phyloP scores from a whole-genome alignment of 1,284 basidiomycete species.

The Irpex sp. region DNA sequence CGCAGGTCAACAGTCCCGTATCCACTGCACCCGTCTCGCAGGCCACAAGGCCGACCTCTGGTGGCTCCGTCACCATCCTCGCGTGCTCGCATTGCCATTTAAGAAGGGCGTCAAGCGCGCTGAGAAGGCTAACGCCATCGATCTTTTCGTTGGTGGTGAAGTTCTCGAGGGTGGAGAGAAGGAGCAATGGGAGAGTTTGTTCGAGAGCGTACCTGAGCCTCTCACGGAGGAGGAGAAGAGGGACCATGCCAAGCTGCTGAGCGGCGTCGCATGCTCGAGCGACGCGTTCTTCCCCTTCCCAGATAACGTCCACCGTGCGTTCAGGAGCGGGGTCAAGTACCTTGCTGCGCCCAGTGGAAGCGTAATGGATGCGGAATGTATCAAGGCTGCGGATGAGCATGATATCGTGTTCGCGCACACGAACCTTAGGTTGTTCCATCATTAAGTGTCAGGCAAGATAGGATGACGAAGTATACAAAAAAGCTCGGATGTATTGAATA shows the following conservation, averaged over 20 bases:
- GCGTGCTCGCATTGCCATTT: conserved; percentile 89
- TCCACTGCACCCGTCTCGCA: conserved; percentile 98
- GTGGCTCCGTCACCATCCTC: conserved; percentile 97
- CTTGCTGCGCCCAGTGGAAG: conserved; percentile 94
- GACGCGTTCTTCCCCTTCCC: conserved; percentile 99
- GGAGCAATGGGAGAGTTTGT: conserved; percentile 88
- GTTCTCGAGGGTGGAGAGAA: conserved; percentile 86
- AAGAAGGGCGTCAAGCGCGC: conserved; percentile 97
- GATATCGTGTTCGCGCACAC: conserved; percentile 88
- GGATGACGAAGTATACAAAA: not conserved
- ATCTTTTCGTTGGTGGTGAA: conserved; percentile 93
- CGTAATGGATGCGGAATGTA: conserved; percentile 95
- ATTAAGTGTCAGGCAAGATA: conserved; percentile 36
- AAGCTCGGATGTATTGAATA: not conserved
- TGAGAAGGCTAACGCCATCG: conserved; percentile 97
- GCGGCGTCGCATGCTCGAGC: conserved; percentile 88
- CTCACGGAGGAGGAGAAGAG: conserved; percentile 73
- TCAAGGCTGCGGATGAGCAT: conserved; percentile 92
- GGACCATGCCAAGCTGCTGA: conserved; percentile 69
- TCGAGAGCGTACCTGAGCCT: conserved; percentile 71
- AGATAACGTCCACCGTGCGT: conserved; percentile 94
- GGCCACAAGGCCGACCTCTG: conserved; percentile 98
- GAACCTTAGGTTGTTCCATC: conserved; percentile 78
- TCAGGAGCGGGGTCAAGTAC: conserved; percentile 89
- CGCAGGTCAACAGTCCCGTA: conserved; percentile 97